phyloP scores from a whole-genome alignment of 768 basidiomycete species.

The Favolaschia claudopus region DNA sequence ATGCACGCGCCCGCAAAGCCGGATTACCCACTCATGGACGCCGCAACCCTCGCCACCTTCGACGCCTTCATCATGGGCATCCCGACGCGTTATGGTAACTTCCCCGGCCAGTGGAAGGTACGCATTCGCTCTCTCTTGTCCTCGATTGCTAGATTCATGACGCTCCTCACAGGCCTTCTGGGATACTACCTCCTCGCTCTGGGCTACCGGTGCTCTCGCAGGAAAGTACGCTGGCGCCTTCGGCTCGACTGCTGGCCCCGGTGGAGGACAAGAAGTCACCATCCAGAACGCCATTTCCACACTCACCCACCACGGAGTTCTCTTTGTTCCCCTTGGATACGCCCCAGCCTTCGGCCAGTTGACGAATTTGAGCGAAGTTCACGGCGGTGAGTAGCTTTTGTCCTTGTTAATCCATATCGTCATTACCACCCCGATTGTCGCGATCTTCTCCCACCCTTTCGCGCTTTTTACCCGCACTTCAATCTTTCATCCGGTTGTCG shows the following conservation, averaged over 20 bases:
- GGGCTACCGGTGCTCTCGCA: slow-evolving; percentile 63
- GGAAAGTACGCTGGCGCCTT: slow-evolving; percentile 83
- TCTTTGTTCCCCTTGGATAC: slow-evolving; percentile 78
- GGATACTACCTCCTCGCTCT: slow-evolving; percentile 75
- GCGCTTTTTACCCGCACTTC: no score
- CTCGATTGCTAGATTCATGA: not conserved
- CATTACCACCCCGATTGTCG: no score
- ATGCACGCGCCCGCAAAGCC: slow-evolving; percentile 78
- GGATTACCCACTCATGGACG: slow-evolving; percentile 70
- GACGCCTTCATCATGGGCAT: slow-evolving; percentile 79
- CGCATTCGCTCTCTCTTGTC: not conserved
- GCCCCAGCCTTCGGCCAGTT: slow-evolving; percentile 49
- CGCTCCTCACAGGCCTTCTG: slow-evolving; percentile 64
- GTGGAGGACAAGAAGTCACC: slow-evolving; percentile 80
- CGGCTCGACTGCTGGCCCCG: slow-evolving; percentile 73
- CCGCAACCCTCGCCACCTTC: slow-evolving; percentile 59
- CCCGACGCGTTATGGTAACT: slow-evolving; percentile 76
- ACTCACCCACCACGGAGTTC: slow-evolving; percentile 76
- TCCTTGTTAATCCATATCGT: not conserved
- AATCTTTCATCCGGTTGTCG: no score
- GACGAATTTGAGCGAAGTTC: slow-evolving; percentile 51
- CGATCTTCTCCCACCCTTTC: no score
- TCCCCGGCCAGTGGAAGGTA: slow-evolving; percentile 74
- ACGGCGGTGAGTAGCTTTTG: slow-evolving; percentile 56
- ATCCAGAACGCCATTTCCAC: slow-evolving; percentile 59